Base-by-base conservation (phyloP, 306 rosid species). In the Citrullus colocynthis region DNA sequence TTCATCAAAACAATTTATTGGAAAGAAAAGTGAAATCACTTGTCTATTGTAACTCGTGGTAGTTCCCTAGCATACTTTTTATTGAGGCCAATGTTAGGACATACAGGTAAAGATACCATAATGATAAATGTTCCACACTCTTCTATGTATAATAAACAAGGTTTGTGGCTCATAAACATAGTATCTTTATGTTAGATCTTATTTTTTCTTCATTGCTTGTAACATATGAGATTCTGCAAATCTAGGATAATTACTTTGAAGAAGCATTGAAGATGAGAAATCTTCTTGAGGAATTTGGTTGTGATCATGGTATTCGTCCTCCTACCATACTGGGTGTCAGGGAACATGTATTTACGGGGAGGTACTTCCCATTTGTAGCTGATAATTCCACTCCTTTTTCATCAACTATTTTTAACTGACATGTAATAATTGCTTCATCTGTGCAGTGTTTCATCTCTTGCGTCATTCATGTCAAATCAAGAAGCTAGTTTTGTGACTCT, bases 321-420 rank as follows among this genome's bases (percentile, higher is more conserved):
- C 83, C 98, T 77, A 90, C 97, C 41, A 90, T 94, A 81, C 95
- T 94, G 81, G 98, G 98, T 86, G 91, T 94, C 63, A 86, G 98
- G 83, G 98, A 94, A 74, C 95, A 94, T 87, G 91, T 94, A 39
- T 94, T 94, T 81, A 94, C 98, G 4, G 98, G 98, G 76, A 90
- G 98, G 98, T 90, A 77, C n/a, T 28, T 84, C 73, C 49, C 37
- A 37, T 75, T 77, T 41, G 63, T 48, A 64, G 79, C 60, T 60
- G 41, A n/a, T 37, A 14, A 63, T 44, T 61, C 20, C 41, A 17
- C 51, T 64, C 16, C 69, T 45, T 44, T 62, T 75, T 32, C 12
- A n/a, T 30, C 16, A 11, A 30, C 56, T 76, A 70, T 79, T 11
- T 37, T 17, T 6, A 9, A 37, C 36, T 21, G 52, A 37, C 42